phyloP scores from a whole-genome alignment of 352 stramenopile species.

The Phytophthora pseudosyringae region DNA sequence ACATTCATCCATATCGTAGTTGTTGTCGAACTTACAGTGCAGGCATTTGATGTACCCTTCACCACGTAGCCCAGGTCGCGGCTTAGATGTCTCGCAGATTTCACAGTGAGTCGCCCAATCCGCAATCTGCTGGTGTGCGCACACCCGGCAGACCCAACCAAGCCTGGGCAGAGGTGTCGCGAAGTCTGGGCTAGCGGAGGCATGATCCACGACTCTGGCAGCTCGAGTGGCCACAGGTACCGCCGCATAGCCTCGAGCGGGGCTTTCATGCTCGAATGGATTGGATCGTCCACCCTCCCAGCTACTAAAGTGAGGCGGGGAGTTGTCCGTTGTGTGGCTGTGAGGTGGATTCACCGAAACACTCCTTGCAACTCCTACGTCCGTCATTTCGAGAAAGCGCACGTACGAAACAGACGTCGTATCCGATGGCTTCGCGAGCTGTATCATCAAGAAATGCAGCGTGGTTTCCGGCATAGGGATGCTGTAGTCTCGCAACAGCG shows the following conservation, averaged over 20 bases:
- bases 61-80: constrained; percentile 49
- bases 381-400: constrained; percentile 62
- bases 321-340: constrained; percentile 12
- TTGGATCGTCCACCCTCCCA: constrained; percentile 4
- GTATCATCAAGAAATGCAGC: constrained; percentile 61
- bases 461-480: constrained; percentile 44
- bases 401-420: constrained; percentile 60
- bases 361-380: constrained; percentile 27
- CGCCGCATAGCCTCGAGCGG: constrained; percentile 26
- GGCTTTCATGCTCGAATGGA: constrained; percentile 25
- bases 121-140: constrained; percentile 68
- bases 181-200: constrained; percentile 33
- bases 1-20: constrained; percentile 71
- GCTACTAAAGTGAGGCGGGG: constrained; percentile 10
- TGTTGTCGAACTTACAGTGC: constrained; percentile 82
- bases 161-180: constrained; percentile 41
- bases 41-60: constrained; percentile 64
- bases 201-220: constrained; percentile 40
- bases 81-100: constrained; percentile 75
- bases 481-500: constrained; percentile 46
- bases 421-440: constrained; percentile 55
- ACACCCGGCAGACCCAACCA: constrained; percentile 75
- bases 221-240: constrained; percentile 38
- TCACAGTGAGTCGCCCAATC: constrained; percentile 78
- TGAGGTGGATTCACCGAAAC: constrained; percentile 20